Evolutionary conservation across 2,329 filamentous ascomycete species (phyloP).

Genomic region (Hypoxylon sp.): DNA sequence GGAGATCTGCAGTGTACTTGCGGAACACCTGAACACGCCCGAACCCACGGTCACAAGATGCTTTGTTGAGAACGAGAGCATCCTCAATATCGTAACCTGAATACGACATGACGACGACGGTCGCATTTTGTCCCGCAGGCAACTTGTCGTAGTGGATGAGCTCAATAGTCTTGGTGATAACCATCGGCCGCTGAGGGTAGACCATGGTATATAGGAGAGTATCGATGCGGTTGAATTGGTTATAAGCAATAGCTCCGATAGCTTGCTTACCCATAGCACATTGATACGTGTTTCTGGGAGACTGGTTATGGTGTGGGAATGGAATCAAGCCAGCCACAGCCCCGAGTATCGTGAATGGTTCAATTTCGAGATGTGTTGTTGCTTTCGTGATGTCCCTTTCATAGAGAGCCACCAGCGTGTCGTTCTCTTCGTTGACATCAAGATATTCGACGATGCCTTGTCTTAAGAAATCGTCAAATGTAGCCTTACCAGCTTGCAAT

Average conservation of each 20-base stretch:
- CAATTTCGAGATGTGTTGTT: conserved; percentile 96
- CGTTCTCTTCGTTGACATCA: conserved; percentile 98
- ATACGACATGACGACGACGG: conserved; percentile 99
- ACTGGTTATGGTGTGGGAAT: conserved; percentile 99
- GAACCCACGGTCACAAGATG: conserved; percentile 93
- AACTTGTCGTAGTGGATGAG: conserved; percentile 97
- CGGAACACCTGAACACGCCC: conserved; percentile 98
- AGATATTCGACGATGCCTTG: conserved; percentile 95
- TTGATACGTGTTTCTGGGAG: conserved; percentile 97
- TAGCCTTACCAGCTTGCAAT: conserved; percentile 84
- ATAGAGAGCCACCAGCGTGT: conserved; percentile 91
- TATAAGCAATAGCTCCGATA: conserved; percentile 97
- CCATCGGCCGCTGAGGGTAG: conserved; percentile 97
- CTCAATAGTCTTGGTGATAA: conserved; percentile 96
- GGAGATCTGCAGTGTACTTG: conserved; percentile 89
- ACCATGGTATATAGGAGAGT: conserved; percentile 97
- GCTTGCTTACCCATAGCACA: conserved; percentile 99
- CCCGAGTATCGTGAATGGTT: conserved; percentile 96
- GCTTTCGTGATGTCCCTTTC: conserved; percentile 85
- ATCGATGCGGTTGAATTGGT: conserved; percentile 97
- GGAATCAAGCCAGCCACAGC: conserved; percentile 97
- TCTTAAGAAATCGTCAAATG: conserved; percentile 94
- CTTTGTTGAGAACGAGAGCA: conserved; percentile 96
- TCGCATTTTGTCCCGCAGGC: conserved; percentile 95
- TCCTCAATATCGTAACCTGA: conserved; percentile 99